Base-by-base conservation (phyloP, 2,329 filamentous ascomycete species). In the Colletotrichum camelliae region DNA sequence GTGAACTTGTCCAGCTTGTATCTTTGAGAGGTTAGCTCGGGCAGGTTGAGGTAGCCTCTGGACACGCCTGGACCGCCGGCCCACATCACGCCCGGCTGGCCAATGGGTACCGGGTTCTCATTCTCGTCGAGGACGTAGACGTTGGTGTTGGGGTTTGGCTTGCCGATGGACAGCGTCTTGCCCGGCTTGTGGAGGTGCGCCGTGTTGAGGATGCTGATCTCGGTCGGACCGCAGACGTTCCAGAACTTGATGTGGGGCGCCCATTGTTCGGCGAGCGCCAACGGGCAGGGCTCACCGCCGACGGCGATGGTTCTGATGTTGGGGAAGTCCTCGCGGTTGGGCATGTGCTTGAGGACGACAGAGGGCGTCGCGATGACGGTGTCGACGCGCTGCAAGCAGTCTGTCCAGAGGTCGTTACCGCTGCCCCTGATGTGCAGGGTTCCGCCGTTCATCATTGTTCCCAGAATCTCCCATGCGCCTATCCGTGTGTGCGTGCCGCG, bases 401-500 rank as follows among this genome's bases (percentile, higher is more conserved):
- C 76, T 9, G 39, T 62, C 77, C 77, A 78, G 16, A 72, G 52
- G 43, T 78, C 77, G 39, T 77, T 74, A 35, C 75, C 77, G 67
- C 77, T 77, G 39, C 77, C 77, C n/a, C 77, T 68, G 62, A 78
- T 77, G 68, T 78, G 76, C 33, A 78, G 77, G 6, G 77, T 77
- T 7, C 75, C 76, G 8, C 77, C 77, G 67, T 77, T 78, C 77
- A 77, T 78, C 66, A 77, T 69, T 21, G 77, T 77, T 1, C 86
- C 87, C 10, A 92, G 85, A n/a, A 92, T 89, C 77, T 92, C 90
- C 90, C 91, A 92, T 15, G 90, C 90, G 27, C 89, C 90, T 91
- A 71, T 64, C 8, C 21, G 15, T n/a, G 24, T 7, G 18, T 27
- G 21, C 16, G 29, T 52, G 21, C n/a, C n/a, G n/a, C 21, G 62